phyloP scores from a whole-genome alignment of 495 filamentous ascomycete genomes.

The Talaromyces thailandensis region DNA sequence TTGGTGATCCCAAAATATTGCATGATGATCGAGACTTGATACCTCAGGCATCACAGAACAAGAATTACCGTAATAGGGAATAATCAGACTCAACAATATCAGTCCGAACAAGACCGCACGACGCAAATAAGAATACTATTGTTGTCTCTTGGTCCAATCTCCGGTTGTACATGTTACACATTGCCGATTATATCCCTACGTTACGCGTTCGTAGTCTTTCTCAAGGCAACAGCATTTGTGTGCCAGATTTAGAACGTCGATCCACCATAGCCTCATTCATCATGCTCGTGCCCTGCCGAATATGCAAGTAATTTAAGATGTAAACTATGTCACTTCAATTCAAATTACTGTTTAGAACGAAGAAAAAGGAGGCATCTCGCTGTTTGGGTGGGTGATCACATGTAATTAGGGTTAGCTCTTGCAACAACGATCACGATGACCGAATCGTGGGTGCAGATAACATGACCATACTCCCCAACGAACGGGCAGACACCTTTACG shows the following conservation, averaged over 20 bases:
- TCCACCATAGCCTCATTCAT: not conserved
- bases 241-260: not conserved
- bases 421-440: too few species aligned
- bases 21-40: not conserved
- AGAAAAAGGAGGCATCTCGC: not conserved
- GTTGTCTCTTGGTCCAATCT: not conserved
- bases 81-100: not conserved
- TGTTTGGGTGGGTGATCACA: not conserved
- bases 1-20: constrained; percentile 11
- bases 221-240: not conserved
- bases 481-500: too few species aligned
- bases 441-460: too few species aligned
- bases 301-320: not conserved
- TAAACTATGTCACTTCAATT: not conserved
- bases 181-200: not conserved
- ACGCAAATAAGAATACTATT: not conserved
- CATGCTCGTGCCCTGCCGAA: not conserved
- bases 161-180: not conserved
- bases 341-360: not conserved
- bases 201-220: not conserved
- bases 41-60: not conserved
- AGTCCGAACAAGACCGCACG: not conserved
- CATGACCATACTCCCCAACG: too few species aligned
- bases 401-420: not conserved
- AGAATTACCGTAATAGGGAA: not conserved